These are phyloP conservation scores for Smithsoniella earleae DNA, from an alignment of 163 green algal genomes.

Conservation along the genomic window DNA sequence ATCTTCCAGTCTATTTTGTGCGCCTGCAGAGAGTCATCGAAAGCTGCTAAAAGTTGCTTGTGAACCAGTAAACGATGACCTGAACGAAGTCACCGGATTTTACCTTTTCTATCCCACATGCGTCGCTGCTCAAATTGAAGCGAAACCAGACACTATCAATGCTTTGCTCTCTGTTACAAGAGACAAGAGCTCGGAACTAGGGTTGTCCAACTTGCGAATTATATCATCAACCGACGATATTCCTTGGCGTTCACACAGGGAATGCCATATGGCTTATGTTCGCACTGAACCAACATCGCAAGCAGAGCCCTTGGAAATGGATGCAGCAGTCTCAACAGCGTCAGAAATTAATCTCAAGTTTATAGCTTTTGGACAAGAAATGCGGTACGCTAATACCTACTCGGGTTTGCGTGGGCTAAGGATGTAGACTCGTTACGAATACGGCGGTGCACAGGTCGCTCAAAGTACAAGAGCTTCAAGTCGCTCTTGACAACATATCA, in stretches of 20 bases:
- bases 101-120: background rate
- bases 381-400: background rate
- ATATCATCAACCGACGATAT: conserved; percentile 29
- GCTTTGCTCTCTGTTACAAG: background rate
- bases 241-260: background rate
- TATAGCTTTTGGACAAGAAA: conserved; percentile 20
- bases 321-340: background rate
- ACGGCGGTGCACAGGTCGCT: background rate
- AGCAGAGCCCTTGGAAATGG: background rate
- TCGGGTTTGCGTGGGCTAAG: no score
- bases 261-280: background rate
- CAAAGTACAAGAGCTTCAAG: conserved; percentile 18
- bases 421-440: no score
- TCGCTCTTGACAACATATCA: conserved; percentile 3
- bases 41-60: background rate
- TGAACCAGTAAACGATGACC: background rate
- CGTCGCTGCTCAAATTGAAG: conserved; percentile 12
- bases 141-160: background rate
- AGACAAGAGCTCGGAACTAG: background rate
- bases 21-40: conserved; percentile 2
- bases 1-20: background rate
- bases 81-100: conserved; percentile 8
- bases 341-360: conserved; percentile 30
- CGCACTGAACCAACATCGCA: background rate
- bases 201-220: background rate